Conservation (phyloP, 345 rosid species). For the Triadica sebifera region DNA sequence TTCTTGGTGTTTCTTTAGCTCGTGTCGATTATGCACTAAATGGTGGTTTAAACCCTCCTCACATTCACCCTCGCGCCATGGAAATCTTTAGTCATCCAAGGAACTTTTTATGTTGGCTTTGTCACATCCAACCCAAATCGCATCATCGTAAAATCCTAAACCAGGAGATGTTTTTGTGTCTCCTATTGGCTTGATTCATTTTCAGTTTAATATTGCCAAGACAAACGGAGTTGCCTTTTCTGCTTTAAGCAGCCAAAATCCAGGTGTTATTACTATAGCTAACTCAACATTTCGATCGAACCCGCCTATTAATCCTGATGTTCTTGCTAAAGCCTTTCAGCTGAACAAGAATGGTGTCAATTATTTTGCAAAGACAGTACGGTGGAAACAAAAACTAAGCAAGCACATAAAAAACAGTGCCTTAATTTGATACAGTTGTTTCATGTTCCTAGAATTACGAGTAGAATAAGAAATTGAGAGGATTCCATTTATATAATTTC, state of each 20-base stretch:
- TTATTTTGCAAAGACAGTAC: neutral
- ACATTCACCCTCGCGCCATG: constrained; percentile 1
- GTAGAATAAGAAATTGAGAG: no score
- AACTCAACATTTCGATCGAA: constrained; percentile 2
- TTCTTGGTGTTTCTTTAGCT: constrained; percentile 12
- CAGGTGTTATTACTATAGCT: constrained; percentile 10
- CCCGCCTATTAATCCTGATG: constrained; percentile 10
- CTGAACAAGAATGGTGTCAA: neutral
- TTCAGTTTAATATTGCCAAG: constrained; percentile 12
- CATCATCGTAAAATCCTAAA: constrained; percentile 7
- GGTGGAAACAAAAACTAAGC: constrained; percentile 5
- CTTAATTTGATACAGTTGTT: no score
- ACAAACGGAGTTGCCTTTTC: constrained; percentile 9
- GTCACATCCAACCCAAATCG: constrained; percentile 11
- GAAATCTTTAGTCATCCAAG: constrained; percentile 17
- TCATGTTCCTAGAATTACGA: no score
- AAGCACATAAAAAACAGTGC: no score
- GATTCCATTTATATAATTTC: no score
- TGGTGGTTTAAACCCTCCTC: constrained; percentile 10
- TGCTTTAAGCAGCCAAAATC: constrained; percentile 18
- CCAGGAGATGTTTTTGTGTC: constrained; percentile 22
- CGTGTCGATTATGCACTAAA: constrained; percentile 2
- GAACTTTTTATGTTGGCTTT: constrained; percentile 11
- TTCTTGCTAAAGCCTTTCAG: constrained; percentile 17
- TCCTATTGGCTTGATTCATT: constrained; percentile 17